Evolutionary conservation across 78 protist species (phyloP).

Genomic region (slime mould (Dictyostelium discoideum)): DNA sequence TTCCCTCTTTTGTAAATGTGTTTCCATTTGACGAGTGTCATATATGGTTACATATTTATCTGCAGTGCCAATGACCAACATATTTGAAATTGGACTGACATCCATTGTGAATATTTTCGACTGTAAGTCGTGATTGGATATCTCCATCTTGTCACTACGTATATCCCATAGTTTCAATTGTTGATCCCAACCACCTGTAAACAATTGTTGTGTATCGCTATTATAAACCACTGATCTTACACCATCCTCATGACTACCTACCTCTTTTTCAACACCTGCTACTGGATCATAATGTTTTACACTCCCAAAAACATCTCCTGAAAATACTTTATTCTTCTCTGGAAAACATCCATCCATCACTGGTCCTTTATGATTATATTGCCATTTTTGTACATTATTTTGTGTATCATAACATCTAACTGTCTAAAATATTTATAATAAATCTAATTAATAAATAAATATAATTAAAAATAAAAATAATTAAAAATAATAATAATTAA

Average conservation of each 20-base stretch:
- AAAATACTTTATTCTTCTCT: slow-evolving; percentile 22
- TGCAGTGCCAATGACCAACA: slow-evolving; percentile 86
- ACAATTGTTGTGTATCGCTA: background rate
- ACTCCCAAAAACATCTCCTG: background rate
- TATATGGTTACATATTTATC: slow-evolving; percentile 81
- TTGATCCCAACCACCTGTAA: slow-evolving; percentile 94
- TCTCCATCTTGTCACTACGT: slow-evolving; percentile 21
- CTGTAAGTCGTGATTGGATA: background rate
- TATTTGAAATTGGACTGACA: background rate
- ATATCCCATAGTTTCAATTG: slow-evolving; percentile 91
- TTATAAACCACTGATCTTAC: slow-evolving; percentile 45
- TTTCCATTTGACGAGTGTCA: slow-evolving; percentile 81
- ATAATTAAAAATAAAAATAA: background rate
- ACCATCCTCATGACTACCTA: slow-evolving; percentile 65
- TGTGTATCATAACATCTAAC: slow-evolving; percentile 65
- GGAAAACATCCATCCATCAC: slow-evolving; percentile 65
- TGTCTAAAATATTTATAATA: background rate
- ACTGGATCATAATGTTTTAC: slow-evolving; percentile 33
- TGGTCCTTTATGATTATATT: slow-evolving; percentile 30
- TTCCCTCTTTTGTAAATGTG: slow-evolving; percentile 88
- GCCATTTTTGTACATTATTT: slow-evolving; percentile 35
- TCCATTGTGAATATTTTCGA: slow-evolving; percentile 79
- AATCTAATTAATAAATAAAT: background rate
- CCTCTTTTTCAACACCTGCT: background rate
- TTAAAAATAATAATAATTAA: background rate